Conservation (phyloP, 2,329 filamentous ascomycete species). For the Talaromyces sp. region DNA sequence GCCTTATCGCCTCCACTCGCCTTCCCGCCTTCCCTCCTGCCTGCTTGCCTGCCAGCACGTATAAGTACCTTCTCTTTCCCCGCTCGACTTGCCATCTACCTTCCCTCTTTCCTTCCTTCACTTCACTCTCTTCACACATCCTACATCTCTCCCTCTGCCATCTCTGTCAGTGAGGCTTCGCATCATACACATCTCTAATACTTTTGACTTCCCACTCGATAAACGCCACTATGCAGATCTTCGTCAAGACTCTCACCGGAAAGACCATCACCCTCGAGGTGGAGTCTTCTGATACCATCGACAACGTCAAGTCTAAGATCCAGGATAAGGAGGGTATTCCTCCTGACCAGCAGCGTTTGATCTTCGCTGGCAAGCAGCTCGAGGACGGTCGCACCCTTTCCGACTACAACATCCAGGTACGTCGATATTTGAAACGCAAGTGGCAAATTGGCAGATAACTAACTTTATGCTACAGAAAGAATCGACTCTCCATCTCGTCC, state of each 20-base stretch:
- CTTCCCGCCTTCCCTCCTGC: slow-evolving; percentile 24
- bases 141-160: slow-evolving; percentile 15
- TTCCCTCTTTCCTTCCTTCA: background rate
- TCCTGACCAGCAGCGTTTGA: slow-evolving; percentile 56
- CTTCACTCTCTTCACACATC: background rate
- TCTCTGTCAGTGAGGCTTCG: background rate
- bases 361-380: slow-evolving; percentile 57
- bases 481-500: slow-evolving; percentile 69
- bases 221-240: slow-evolving; percentile 75
- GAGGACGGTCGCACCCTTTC: slow-evolving; percentile 55
- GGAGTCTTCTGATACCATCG: slow-evolving; percentile 47
- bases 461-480: slow-evolving; percentile 45
- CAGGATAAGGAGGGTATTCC: slow-evolving; percentile 60
- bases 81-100: slow-evolving; percentile 20
- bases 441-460: background rate
- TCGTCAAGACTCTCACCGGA: slow-evolving; percentile 83
- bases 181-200: slow-evolving; percentile 12
- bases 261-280: slow-evolving; percentile 54
- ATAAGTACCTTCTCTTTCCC: slow-evolving; percentile 26
- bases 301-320: slow-evolving; percentile 58
- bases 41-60: slow-evolving; percentile 29
- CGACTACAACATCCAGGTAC: slow-evolving; percentile 51
- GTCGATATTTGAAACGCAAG: background rate
- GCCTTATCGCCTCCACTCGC: slow-evolving; percentile 20
- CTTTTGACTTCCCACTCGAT: slow-evolving; percentile 2